Conservation (phyloP, 2,329 filamentous ascomycete genomes). For the Aspergillus sp. region DNA sequence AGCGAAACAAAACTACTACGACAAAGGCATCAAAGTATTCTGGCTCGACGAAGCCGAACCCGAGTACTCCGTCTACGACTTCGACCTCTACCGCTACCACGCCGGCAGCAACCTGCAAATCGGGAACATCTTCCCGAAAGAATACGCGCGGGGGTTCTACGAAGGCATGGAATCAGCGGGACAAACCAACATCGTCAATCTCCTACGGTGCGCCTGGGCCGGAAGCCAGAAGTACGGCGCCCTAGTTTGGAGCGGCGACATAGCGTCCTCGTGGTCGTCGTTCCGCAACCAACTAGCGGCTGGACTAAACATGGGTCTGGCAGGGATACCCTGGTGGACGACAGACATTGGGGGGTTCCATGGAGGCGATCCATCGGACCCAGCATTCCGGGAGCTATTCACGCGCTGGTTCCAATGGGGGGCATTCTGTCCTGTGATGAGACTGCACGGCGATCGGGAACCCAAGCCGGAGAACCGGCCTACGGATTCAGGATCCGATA, state of each 20-base stretch:
- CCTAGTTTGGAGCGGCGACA: constrained; percentile 68
- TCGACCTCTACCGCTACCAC: constrained; percentile 66
- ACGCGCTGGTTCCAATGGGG: constrained; percentile 72
- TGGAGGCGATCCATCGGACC: constrained; percentile 60
- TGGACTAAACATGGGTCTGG: constrained; percentile 66
- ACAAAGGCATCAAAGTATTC: constrained; percentile 64
- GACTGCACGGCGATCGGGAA: constrained; percentile 67
- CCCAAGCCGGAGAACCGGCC: constrained; percentile 48
- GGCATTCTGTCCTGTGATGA: constrained; percentile 67
- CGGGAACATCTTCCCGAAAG: constrained; percentile 62
- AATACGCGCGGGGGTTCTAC: constrained; percentile 62
- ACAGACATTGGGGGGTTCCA: constrained; percentile 73
- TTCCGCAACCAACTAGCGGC: constrained; percentile 63
- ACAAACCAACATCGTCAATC: constrained; percentile 60
- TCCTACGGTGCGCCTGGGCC: constrained; percentile 60
- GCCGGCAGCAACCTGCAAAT: constrained; percentile 56
- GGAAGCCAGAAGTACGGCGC: constrained; percentile 66
- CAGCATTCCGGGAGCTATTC: constrained; percentile 63
- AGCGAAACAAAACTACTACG: constrained; percentile 62
- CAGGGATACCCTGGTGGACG: constrained; percentile 69
- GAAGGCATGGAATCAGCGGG: constrained; percentile 59
- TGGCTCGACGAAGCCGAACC: constrained; percentile 71
- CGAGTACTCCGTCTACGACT: constrained; percentile 66
- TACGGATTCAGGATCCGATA: constrained; percentile 30
- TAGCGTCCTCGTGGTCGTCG: constrained; percentile 64